Evolutionary conservation across 108 stramenopile genomes (phyloP), one percentile per base, ranked within the genome.

Genomic region (Cyclotella baltica): DNA sequence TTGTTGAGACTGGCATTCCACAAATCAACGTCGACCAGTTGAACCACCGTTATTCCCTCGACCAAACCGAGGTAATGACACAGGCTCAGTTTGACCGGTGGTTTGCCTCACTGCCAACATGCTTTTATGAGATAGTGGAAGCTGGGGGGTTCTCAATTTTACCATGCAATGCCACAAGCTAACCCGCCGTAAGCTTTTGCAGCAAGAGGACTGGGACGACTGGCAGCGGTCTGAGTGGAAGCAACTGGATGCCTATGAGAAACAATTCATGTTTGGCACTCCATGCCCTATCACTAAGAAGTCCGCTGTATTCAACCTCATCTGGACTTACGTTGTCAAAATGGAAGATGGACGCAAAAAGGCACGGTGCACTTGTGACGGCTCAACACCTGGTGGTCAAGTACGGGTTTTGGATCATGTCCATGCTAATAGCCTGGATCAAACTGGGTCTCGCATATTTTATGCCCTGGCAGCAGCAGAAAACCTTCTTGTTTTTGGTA

Each of bases 311-410:
- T 43, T 43, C 40, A 43, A 43, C 40, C 40, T 43, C 19, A 25
- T 55, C 19, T 55, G 53, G 53, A 55, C 53, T 18, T 55, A 55
- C 19, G 9, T n/a, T n/a, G 6, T 23, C 22, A 55, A 55, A 55
- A 25, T 55, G 19, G 19, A 23, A 25, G 53, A 55, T 55, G 53
- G 53, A 9, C 53, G 53, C 23, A 55, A 55, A 55, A 55, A 55
- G 53, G 53, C 53, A 18, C 53, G 53, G 6, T 55, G 53, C 53
- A 55, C 53, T 25, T n/a, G 22, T 25, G 53, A 55, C 23, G 53
- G n/a, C 23, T 55, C 53, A 6, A 25, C 53, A 6, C 53, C 13
- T 16, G 23, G 23, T 18, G 53, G 53, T 55, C 53, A 23, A n/a
- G 53, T 55, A 8, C 53, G 53, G 8, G 23, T 55, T 6, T 34